These are phyloP conservation scores for Cylindrotheca closterium DNA, from an alignment of 108 stramenopile genomes.

Conservation along the genomic window DNA sequence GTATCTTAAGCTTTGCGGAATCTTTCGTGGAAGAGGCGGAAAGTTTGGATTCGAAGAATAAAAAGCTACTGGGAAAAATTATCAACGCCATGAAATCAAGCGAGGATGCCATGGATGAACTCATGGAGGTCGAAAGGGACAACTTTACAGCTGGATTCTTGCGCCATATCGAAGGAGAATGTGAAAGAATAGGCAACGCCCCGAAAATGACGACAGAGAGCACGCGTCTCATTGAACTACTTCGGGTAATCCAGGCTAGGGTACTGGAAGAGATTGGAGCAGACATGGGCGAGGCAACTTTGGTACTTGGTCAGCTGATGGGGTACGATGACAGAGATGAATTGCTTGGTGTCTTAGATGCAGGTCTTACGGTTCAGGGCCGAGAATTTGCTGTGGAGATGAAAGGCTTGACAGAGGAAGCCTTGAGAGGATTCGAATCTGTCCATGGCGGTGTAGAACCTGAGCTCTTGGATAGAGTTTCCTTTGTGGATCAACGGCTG, in stretches of 20 bases:
- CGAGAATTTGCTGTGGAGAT: constrained; percentile 66
- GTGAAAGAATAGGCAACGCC: constrained; percentile 54
- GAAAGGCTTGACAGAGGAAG: constrained; percentile 55
- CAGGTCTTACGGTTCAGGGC: constrained; percentile 73
- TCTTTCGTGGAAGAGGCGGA: constrained; percentile 58
- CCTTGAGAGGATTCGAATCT: constrained; percentile 63
- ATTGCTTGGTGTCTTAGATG: constrained; percentile 70
- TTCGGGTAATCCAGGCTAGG: constrained; percentile 71
- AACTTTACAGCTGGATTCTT: constrained; percentile 77
- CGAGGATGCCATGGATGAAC: constrained; percentile 51
- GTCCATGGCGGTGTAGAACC: constrained; percentile 64
- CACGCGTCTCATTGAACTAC: constrained; percentile 52
- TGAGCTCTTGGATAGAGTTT: constrained; percentile 52
- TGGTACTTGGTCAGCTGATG: constrained; percentile 69
- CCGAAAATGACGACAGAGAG: constrained; percentile 56
- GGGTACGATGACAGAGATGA: constrained; percentile 71
- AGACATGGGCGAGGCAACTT: constrained; percentile 71
- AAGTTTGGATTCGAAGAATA: constrained; percentile 51
- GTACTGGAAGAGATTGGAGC: constrained; percentile 75
- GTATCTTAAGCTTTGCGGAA: constrained; percentile 67
- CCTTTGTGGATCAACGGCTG: constrained; percentile 54
- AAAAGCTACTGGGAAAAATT: constrained; percentile 67
- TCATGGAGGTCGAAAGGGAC: constrained; percentile 52
- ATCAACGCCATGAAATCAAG: constrained; percentile 49
- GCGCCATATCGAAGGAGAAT: constrained; percentile 76